Evolutionary conservation across 441 rosid genomes (phyloP), one percentile per base, ranked within the genome.

Genomic region (Pelargonium australe): DNA sequence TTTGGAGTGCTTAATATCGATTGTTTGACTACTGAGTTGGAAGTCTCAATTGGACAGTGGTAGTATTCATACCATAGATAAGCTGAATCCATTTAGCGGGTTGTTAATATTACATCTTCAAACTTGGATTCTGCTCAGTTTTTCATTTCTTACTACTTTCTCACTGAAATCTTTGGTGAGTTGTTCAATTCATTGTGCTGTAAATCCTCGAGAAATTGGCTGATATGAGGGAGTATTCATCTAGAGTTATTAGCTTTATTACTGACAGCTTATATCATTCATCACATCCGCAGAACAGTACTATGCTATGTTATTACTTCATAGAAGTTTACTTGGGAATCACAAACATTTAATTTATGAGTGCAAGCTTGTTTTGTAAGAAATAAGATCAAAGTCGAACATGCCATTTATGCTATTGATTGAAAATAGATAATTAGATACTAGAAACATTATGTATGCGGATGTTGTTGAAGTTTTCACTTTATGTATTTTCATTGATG

Each of bases 341-440:
- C 44, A 41, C 44, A 43, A 43, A 8, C 47, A 43, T 7, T 25
- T 25, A 28, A 28, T 23, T 3, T 60, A 19, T 60, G 12, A 3
- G 14, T n/a, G 37, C 14, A 60, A 12, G 5, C 64, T 60, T 4
- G 25, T 60, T 20, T 10, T 60, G 64, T 25, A 23, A 60, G 37
- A 60, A 60, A 20, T 23, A 60, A 60, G n/a, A 60, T 60, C 28
- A 60, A 9, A 23, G 63, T 60, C 63, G 20, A 60, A 60, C 10
- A 8, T 20, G 63, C 9, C 37, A 60, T 60, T 1, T 28, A 19
- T 60, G 37, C 10, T 0, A n/a, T 60, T 25, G 14, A 23, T 31
- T 23, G n/a, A 60, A 23, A 20, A 9, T 60, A 11, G 12, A 2
- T 43, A 23, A 20, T 3, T 60, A 11, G 12, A 2, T 43, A 43